A percentile compares a stretch with the other conserved stretches of the same genome.
Conservation (phyloP, 345 rosid genomes). For the Pistacia atlantica region DNA sequence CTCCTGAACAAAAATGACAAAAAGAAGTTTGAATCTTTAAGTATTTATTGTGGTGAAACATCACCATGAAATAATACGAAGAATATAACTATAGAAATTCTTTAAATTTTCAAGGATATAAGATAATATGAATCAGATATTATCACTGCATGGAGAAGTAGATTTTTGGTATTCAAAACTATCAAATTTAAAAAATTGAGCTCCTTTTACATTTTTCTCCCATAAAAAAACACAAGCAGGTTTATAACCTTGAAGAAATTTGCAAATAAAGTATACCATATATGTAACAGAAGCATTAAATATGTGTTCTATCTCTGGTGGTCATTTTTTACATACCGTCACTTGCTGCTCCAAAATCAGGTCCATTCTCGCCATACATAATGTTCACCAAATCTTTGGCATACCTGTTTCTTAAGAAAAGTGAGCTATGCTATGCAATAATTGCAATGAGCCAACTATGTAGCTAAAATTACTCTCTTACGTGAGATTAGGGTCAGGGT, state of each 20-base stretch:
- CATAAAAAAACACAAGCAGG: not conserved
- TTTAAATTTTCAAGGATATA: not conserved
- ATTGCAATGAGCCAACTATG: constrained; percentile 12
- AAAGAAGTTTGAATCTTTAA: not conserved
- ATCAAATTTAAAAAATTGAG: not conserved
- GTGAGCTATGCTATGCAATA: constrained; percentile 14
- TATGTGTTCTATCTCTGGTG: not conserved
- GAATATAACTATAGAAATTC: not conserved
- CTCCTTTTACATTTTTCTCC: not conserved
- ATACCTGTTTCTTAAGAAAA: constrained; percentile 54
- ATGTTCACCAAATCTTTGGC: constrained; percentile 88
- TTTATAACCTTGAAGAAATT: constrained; percentile 4
- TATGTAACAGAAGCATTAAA: not conserved
- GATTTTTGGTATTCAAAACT: not conserved
- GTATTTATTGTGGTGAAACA: not conserved
- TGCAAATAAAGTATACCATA: not conserved
- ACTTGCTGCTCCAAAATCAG: constrained; percentile 96
- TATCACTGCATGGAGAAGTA: not conserved
- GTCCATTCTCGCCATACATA: constrained; percentile 79
- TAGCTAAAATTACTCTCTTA: constrained; percentile 39
- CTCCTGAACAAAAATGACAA: constrained; percentile 52
- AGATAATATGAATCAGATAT: not conserved
- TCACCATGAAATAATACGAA: not conserved
- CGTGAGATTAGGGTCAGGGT: constrained; percentile 98
- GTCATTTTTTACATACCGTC: constrained; percentile 60